A percentile compares a stretch with the other conserved stretches of the same genome.
Conservation (phyloP, 371 early-diverging fungal genomes). For the Syncephalastrum sp. region DNA sequence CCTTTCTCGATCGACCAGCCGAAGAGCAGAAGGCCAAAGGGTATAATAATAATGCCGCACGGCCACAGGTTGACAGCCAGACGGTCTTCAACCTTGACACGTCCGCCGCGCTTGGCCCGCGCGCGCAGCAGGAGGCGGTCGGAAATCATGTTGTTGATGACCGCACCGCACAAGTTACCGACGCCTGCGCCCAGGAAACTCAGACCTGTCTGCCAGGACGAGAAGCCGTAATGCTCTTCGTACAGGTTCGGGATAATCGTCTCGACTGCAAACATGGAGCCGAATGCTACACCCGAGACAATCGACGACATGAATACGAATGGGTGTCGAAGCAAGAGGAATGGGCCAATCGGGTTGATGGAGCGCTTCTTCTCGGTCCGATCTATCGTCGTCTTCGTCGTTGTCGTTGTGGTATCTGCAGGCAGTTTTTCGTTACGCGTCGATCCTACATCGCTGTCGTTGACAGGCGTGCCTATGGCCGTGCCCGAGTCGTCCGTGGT, state of each 20-base stretch:
- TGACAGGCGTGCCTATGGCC: constrained; percentile 2
- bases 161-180: constrained; percentile 42
- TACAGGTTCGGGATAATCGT: constrained; percentile 39
- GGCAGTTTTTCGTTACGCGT: too few relatives aligned
- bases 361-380: constrained; percentile 6
- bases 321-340: constrained; percentile 43
- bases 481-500: not conserved
- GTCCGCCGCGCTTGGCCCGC: constrained; percentile 21
- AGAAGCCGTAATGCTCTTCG: constrained; percentile 31
- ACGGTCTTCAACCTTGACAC: constrained; percentile 24
- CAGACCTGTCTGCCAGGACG: constrained; percentile 38
- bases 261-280: constrained; percentile 47
- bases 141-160: constrained; percentile 21
- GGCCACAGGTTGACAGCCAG: constrained; percentile 30
- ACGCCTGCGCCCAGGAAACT: constrained; percentile 47
- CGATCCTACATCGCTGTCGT: too few relatives aligned
- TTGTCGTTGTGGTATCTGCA: not conserved
- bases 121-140: constrained; percentile 27
- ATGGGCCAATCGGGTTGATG: constrained; percentile 32
- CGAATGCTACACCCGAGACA: constrained; percentile 51
- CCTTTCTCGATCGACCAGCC: constrained; percentile 45
- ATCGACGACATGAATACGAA: constrained; percentile 45
- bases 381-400: not conserved
- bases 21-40: constrained; percentile 44
- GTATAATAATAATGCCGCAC: constrained; percentile 35